Percentiles rank a stretch among this genome's conserved stretches.
phyloP scores from a whole-genome alignment of 805 yeast genomes.

The Pichia pseudocactophila region DNA sequence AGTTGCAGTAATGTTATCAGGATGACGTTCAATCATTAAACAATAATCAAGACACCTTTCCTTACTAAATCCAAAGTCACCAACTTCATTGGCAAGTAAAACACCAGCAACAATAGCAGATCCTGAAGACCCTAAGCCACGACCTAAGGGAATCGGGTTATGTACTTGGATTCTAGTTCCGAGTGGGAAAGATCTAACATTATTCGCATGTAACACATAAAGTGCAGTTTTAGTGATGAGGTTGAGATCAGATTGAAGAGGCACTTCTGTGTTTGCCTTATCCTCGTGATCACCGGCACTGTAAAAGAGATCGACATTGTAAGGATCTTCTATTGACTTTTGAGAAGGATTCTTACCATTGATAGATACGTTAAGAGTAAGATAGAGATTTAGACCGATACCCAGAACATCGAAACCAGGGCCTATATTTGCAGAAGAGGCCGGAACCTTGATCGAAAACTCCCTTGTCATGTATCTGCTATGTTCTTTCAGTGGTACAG shows the following conservation, averaged over 20 bases:
- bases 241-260: slow-evolving; percentile 67
- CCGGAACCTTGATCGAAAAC: slow-evolving; percentile 73
- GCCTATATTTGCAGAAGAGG: slow-evolving; percentile 96
- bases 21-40: slow-evolving; percentile 95
- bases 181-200: slow-evolving; percentile 62
- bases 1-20: slow-evolving; percentile 97
- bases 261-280: slow-evolving; percentile 36
- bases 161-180: slow-evolving; percentile 75
- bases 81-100: slow-evolving; percentile 78
- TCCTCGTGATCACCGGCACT: slow-evolving; percentile 67
- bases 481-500: too few relatives aligned
- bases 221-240: slow-evolving; percentile 89
- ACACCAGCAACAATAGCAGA: slow-evolving; percentile 98
- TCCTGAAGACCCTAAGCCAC: slow-evolving; percentile 96
- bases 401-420: slow-evolving; percentile 98
- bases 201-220: slow-evolving; percentile 81
- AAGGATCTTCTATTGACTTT: slow-evolving; percentile 47
- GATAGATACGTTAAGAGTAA: slow-evolving; percentile 60
- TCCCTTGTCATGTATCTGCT: slow-evolving; percentile 33
- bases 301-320: slow-evolving; percentile 62
- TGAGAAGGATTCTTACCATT: slow-evolving; percentile 38
- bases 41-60: slow-evolving; percentile 88
- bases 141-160: slow-evolving; percentile 92
- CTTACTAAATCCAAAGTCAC: slow-evolving; percentile 61
- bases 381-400: slow-evolving; percentile 68